A percentile compares a stretch with the other conserved stretches of the same genome.
phyloP scores from a whole-genome alignment of 1,284 basidiomycete species.

The Schizophyllum commune region DNA sequence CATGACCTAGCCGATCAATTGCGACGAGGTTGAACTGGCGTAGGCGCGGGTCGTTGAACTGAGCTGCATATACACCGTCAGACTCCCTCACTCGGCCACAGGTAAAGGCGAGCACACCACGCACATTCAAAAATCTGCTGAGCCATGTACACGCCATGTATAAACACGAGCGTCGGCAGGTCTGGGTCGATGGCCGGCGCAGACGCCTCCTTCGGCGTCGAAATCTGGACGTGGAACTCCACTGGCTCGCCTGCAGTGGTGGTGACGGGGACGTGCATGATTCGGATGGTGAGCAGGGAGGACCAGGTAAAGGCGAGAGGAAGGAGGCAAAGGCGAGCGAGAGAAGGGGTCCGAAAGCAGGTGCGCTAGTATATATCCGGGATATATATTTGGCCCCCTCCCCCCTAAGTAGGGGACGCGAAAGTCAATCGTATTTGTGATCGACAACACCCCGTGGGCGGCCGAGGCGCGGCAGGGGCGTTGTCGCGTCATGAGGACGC shows the following conservation, averaged over 20 bases:
- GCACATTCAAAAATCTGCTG: constrained; percentile 24
- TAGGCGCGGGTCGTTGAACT: constrained; percentile 23
- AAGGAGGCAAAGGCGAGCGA: not conserved
- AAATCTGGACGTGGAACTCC: constrained; percentile 13
- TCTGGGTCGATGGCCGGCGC: constrained; percentile 20
- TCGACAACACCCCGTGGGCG: no score
- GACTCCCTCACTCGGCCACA: not conserved
- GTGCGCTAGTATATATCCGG: not conserved
- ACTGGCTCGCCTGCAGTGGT: not conserved
- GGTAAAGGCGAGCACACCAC: not conserved
- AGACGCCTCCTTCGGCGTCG: constrained; percentile 21
- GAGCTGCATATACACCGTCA: constrained; percentile 13
- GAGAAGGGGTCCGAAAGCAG: not conserved
- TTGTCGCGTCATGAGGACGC: no score
- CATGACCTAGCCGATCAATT: constrained; percentile 24
- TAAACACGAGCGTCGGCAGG: constrained; percentile 23
- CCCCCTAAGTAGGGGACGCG: not conserved
- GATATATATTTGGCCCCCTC: not conserved
- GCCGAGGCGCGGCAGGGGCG: no score
- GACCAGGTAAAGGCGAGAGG: not conserved
- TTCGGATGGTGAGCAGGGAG: not conserved
- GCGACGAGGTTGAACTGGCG: constrained; percentile 27
- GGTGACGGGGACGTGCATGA: not conserved
- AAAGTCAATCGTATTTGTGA: not conserved
- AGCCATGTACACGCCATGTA: constrained; percentile 26